phyloP scores from a whole-genome alignment of 805 yeast genomes.

The Sugiyamaella floridensis region DNA sequence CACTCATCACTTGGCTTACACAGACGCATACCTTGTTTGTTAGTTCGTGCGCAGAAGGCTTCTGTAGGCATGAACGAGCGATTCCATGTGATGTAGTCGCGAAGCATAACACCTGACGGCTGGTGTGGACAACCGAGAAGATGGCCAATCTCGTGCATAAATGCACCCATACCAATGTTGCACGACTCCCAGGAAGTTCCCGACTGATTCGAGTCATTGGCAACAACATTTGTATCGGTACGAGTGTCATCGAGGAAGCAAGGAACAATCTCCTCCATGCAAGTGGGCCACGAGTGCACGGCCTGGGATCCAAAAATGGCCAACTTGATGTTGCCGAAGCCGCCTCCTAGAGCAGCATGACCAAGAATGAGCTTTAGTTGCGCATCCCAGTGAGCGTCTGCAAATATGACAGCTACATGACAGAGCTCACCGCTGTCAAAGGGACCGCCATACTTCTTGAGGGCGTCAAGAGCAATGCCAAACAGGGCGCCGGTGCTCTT shows the following conservation, averaged over 20 bases:
- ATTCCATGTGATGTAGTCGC: conserved; percentile 77
- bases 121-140: conserved; percentile 88
- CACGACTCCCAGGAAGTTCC: conserved; percentile 87
- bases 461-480: conserved; percentile 70
- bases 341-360: conserved; percentile 96
- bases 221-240: conserved; percentile 63
- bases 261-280: conserved; percentile 60
- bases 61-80: conserved; percentile 77
- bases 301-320: conserved; percentile 96
- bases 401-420: conserved; percentile 77
- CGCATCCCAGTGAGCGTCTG: conserved; percentile 82
- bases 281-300: conserved; percentile 85
- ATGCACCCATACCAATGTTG: conserved; percentile 84
- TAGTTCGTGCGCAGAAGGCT: conserved; percentile 35
- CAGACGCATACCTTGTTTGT: conserved; percentile 32
- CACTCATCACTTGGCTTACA: conserved; percentile 56
- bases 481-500: conserved; percentile 69
- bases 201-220: conserved; percentile 81
- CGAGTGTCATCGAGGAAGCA: conserved; percentile 67
- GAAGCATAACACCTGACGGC: conserved; percentile 79
- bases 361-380: conserved; percentile 53
- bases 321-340: conserved; percentile 56
- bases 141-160: conserved; percentile 94
- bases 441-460: conserved; percentile 50
- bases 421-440: conserved; percentile 45